These are phyloP conservation scores for Xylaria nigripes DNA, from an alignment of 495 filamentous ascomycete genomes.

Conservation along the genomic window DNA sequence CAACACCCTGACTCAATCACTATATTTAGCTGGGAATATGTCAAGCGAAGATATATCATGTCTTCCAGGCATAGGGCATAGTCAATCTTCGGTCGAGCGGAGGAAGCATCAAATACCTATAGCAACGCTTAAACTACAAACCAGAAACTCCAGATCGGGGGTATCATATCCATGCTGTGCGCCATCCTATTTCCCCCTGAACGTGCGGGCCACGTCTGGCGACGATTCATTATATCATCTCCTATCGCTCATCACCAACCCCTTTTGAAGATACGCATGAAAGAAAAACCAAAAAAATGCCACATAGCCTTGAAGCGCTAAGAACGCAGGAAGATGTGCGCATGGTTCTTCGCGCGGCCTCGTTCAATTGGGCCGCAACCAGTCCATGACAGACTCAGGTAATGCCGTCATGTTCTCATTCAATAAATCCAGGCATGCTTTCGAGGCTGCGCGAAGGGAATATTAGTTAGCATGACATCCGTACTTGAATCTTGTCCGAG, in stretches of 20 bases:
- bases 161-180: conserved; percentile 11
- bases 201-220: background rate
- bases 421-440: conserved; percentile 34
- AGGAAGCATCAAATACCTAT: background rate
- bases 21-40: background rate
- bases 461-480: background rate
- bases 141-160: conserved; percentile 9
- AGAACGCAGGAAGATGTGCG: background rate
- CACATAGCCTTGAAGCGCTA: background rate
- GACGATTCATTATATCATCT: background rate
- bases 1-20: background rate
- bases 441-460: conserved; percentile 25
- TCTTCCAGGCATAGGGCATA: background rate
- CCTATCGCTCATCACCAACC: background rate
- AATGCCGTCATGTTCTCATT: conserved; percentile 37
- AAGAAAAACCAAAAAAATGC: background rate
- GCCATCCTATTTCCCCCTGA: background rate
- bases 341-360: background rate
- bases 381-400: conserved; percentile 18
- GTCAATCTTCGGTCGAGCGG: background rate
- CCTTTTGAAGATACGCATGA: background rate
- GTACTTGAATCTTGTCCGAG: background rate
- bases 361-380: conserved; percentile 4
- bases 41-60: background rate
- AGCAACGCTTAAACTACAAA: background rate